phyloP scores from a whole-genome alignment of 208 protist genomes.

The Acanthamoeba royreba region DNA sequence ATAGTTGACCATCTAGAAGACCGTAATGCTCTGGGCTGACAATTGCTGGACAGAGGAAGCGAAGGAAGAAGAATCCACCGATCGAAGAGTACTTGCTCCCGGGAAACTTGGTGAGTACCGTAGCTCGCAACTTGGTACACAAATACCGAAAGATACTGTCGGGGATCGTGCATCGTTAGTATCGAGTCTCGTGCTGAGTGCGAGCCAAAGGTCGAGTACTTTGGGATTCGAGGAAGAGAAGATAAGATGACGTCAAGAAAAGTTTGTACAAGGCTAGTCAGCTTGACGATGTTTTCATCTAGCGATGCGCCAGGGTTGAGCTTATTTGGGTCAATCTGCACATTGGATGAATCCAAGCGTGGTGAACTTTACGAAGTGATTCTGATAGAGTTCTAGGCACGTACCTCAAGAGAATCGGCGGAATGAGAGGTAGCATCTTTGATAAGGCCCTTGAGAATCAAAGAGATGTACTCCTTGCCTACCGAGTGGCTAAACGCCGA shows the following conservation, averaged over 20 bases:
- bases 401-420: neutral
- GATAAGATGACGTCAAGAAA: neutral
- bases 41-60: slow-evolving; percentile 40
- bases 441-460: neutral
- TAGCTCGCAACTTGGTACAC: neutral
- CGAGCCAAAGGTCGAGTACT: neutral
- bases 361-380: too few species aligned
- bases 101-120: slow-evolving; percentile 27
- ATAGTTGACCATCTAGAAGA: neutral
- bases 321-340: neutral
- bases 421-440: neutral
- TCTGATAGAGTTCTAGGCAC: too few species aligned
- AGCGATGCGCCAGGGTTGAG: neutral
- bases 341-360: neutral
- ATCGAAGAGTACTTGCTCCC: neutral
- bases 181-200: neutral
- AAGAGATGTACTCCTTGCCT: neutral
- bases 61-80: slow-evolving; percentile 26
- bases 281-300: neutral
- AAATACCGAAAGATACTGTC: neutral
- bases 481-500: neutral
- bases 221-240: neutral
- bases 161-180: neutral
- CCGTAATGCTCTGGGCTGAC: slow-evolving; percentile 11
- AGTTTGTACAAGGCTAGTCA: neutral